Evolutionary conservation across 1,284 basidiomycete genomes (phyloP).

Genomic region (Mycena sp.): DNA sequence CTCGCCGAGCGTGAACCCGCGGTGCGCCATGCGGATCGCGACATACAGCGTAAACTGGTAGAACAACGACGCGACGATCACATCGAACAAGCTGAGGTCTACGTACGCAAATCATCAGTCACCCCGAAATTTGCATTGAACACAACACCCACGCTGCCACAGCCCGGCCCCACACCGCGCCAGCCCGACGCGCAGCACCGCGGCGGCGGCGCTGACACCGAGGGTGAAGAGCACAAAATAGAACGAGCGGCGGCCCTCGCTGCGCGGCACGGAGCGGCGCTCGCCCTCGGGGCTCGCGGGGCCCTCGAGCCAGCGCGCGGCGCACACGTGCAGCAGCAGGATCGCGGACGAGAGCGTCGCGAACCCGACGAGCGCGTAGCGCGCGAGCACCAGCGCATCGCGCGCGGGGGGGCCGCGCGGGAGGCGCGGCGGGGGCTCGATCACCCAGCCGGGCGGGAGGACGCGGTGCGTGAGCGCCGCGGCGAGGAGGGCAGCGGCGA

Average conservation of each 20-base stretch:
- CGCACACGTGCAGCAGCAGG: conserved; percentile 78
- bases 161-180: conserved; percentile 55
- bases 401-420: conserved; percentile 49
- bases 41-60: conserved; percentile 94
- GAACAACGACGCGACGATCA: conserved; percentile 79
- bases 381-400: conserved; percentile 74
- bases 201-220: conserved; percentile 56
- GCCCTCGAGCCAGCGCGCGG: conserved; percentile 78
- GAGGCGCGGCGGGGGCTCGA: conserved; percentile 75
- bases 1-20: conserved; percentile 96
- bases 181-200: conserved; percentile 60
- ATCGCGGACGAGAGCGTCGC: conserved; percentile 84
- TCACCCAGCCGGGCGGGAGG: conserved; percentile 74
- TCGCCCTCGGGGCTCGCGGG: conserved; percentile 67
- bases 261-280: conserved; percentile 78
- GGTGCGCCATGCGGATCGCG: conserved; percentile 89
- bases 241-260: conserved; percentile 67
- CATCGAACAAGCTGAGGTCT: conserved; percentile 87
- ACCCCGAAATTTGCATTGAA: not conserved
- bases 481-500: conserved; percentile 73
- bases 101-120: conserved; percentile 18
- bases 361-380: conserved; percentile 81
- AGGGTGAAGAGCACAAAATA: conserved; percentile 72
- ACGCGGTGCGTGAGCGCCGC: conserved; percentile 54
- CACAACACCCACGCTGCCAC: conserved; percentile 69